Conservation (phyloP, 805 yeast genomes). For the Wickerhamomyces silvicola region DNA sequence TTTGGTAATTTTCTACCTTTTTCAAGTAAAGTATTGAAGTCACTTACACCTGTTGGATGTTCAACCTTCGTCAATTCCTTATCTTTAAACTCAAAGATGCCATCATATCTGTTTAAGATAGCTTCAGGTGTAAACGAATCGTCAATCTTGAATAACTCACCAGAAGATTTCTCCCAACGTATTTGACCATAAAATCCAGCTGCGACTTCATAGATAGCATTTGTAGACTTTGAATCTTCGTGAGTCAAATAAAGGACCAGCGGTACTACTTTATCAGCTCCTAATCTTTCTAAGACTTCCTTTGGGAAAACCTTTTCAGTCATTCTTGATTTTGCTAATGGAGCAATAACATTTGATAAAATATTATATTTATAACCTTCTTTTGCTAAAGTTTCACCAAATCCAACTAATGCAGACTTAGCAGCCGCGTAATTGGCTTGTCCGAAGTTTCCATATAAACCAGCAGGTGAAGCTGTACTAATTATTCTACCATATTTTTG, state of each 20-base stretch:
- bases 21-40: conserved; percentile 56
- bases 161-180: conserved; percentile 91
- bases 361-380: conserved; percentile 88
- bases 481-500: conserved; percentile 86
- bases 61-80: conserved; percentile 47
- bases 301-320: conserved; percentile 87
- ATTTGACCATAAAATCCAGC: conserved; percentile 91
- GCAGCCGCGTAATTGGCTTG: conserved; percentile 95
- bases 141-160: conserved; percentile 77
- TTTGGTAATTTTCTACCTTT: conserved; percentile 44
- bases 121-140: conserved; percentile 78
- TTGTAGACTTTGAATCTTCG: conserved; percentile 53
- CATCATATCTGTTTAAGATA: conserved; percentile 58
- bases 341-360: conserved; percentile 81
- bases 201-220: conserved; percentile 85
- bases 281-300: conserved; percentile 69
- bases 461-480: conserved; percentile 97
- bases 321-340: conserved; percentile 94
- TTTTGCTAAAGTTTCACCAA: conserved; percentile 90
- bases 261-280: conserved; percentile 90
- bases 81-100: conserved; percentile 57
- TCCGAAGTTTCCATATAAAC: conserved; percentile 94
- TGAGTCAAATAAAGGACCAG: conserved; percentile 76
- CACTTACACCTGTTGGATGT: conserved; percentile 68
- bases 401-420: conserved; percentile 81